Evolutionary conservation across 2,329 filamentous ascomycete species (phyloP).

Genomic region (Fusarium mexicanum): DNA sequence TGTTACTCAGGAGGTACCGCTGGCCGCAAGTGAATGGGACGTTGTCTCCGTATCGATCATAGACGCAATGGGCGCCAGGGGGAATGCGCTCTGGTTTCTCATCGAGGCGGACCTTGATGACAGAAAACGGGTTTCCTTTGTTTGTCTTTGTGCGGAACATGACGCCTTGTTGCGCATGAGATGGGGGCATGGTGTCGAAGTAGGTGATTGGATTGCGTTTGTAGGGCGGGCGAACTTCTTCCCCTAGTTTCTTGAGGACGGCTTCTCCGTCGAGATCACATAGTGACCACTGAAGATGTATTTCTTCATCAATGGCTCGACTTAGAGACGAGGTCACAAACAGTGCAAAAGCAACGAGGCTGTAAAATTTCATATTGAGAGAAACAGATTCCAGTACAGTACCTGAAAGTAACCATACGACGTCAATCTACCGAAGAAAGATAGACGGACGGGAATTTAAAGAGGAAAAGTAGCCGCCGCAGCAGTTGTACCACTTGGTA

Average conservation of each 20-base stretch:
- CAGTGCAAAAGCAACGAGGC: not conserved
- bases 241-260: constrained; percentile 28
- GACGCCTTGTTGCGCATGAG: constrained; percentile 28
- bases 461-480: not conserved
- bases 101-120: constrained; percentile 33
- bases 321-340: not conserved
- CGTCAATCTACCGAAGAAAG: not conserved
- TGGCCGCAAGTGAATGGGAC: constrained; percentile 29
- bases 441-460: not conserved
- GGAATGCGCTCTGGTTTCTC: constrained; percentile 9
- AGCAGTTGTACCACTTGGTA: not conserved
- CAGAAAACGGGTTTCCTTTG: constrained; percentile 23
- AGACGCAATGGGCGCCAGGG: constrained; percentile 22
- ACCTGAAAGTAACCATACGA: not conserved
- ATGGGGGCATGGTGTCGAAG: constrained; percentile 35
- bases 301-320: not conserved
- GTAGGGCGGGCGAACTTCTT: constrained; percentile 23
- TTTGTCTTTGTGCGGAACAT: constrained; percentile 39
- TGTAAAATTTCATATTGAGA: constrained; percentile 13
- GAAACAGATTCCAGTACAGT: not conserved
- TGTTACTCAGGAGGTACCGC: constrained; percentile 5
- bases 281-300: constrained; percentile 37
- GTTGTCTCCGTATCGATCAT: constrained; percentile 33
- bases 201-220: constrained; percentile 35
- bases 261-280: constrained; percentile 25